phyloP scores from a whole-genome alignment of 495 filamentous ascomycete species.

The Annulohypoxylon nitens region DNA sequence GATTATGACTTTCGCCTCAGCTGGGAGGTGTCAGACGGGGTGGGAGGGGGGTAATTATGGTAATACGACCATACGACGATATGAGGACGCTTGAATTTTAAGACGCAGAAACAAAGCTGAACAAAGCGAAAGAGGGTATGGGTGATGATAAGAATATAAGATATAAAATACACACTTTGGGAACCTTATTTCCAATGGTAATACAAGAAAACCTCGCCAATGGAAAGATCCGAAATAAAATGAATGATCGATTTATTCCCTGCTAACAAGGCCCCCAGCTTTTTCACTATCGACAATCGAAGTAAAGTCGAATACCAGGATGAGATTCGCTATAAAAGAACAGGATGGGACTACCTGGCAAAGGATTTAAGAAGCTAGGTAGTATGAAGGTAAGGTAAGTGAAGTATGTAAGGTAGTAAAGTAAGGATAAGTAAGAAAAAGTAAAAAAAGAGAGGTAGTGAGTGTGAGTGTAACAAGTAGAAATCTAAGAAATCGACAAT shows the following conservation, averaged over 20 bases:
- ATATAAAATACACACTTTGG: slow-evolving; percentile 7
- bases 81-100: neutral
- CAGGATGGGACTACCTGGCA: neutral
- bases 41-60: neutral
- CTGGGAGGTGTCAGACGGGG: neutral
- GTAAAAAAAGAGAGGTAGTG: neutral
- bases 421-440: neutral
- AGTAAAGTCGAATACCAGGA: neutral
- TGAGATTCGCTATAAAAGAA: neutral
- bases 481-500: slow-evolving; percentile 10
- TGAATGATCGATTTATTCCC: neutral
- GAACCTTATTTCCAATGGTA: neutral
- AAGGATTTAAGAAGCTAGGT: neutral
- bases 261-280: neutral
- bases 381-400: neutral
- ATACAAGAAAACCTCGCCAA: neutral
- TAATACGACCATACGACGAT: neutral
- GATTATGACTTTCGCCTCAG: neutral
- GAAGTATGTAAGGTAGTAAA: neutral
- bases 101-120: neutral
- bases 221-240: slow-evolving; percentile 9
- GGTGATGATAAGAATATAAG: neutral
- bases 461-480: slow-evolving; percentile 1
- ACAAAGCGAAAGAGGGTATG: neutral
- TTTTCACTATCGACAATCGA: slow-evolving; percentile 2